These are phyloP conservation scores for Omphalotus olearius DNA, from an alignment of 1,284 basidiomycete species.

Conservation along the genomic window DNA sequence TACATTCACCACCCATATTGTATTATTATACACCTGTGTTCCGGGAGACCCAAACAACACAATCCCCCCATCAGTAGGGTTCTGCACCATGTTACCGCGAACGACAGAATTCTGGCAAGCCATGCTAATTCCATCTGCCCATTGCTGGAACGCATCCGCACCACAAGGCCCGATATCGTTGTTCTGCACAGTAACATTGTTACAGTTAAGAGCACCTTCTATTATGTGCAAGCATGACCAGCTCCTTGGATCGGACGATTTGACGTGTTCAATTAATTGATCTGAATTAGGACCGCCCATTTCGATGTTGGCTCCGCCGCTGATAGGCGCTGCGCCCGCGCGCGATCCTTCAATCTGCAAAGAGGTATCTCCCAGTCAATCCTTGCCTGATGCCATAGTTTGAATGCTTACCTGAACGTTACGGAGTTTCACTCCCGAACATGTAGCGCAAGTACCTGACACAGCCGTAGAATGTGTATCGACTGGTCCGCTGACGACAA, in stretches of 20 bases:
- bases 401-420: constrained; percentile 57
- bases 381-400: not conserved
- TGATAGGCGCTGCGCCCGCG: constrained; percentile 39
- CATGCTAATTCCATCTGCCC: constrained; percentile 85
- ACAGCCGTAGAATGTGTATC: constrained; percentile 65
- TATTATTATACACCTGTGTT: constrained; percentile 62
- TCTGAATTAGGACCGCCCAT: constrained; percentile 67
- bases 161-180: constrained; percentile 81
- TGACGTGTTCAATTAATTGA: constrained; percentile 70
- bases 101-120: constrained; percentile 66
- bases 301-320: constrained; percentile 72
- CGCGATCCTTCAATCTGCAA: constrained; percentile 65
- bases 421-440: constrained; percentile 56
- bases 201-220: constrained; percentile 66
- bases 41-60: constrained; percentile 83
- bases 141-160: constrained; percentile 59
- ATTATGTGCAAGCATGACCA: constrained; percentile 74
- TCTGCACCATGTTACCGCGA: constrained; percentile 68
- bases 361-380: not conserved
- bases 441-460: constrained; percentile 55
- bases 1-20: constrained; percentile 68
- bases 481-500: constrained; percentile 46
- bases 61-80: constrained; percentile 79
- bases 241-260: constrained; percentile 63
- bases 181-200: constrained; percentile 62